Conservation (phyloP, 2,329 filamentous ascomycete species). For the Corniculantispora saksenae region DNA sequence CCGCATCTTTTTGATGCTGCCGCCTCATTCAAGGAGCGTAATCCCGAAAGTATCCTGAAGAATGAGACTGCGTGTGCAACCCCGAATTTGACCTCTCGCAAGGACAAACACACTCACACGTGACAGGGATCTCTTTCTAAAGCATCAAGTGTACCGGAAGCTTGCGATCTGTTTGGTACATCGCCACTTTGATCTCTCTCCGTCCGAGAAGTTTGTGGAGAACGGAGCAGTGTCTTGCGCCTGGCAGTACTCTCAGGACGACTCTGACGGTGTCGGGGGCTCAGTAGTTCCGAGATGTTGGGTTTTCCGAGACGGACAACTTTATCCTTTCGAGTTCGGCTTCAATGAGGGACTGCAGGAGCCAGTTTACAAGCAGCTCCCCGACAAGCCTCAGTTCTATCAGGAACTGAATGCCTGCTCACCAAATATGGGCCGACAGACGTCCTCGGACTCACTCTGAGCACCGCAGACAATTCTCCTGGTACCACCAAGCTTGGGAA, state of each 20-base stretch:
- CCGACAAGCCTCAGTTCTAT: neutral
- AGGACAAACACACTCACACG: neutral
- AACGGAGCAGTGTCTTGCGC: neutral
- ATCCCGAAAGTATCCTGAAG: neutral
- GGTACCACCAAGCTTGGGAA: neutral
- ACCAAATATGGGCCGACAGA: neutral
- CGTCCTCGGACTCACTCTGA: neutral
- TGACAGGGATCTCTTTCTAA: neutral
- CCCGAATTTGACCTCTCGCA: neutral
- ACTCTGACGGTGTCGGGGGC: neutral
- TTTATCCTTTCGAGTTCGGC: constrained; percentile 3
- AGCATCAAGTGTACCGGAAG: neutral
- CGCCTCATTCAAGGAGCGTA: neutral
- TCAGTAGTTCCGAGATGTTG: neutral
- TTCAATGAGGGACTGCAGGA: neutral
- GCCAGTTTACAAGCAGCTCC: neutral
- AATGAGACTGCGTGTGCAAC: too few species aligned
- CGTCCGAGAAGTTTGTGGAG: neutral
- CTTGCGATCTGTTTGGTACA: constrained; percentile 2
- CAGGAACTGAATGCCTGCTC: neutral
- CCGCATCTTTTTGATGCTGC: neutral
- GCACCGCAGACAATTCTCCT: neutral
- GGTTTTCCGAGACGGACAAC: neutral
- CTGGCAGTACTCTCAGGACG: neutral
- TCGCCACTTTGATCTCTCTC: neutral